Conservation (phyloP, 768 basidiomycete genomes). For the Rhizopogon vulgaris region DNA sequence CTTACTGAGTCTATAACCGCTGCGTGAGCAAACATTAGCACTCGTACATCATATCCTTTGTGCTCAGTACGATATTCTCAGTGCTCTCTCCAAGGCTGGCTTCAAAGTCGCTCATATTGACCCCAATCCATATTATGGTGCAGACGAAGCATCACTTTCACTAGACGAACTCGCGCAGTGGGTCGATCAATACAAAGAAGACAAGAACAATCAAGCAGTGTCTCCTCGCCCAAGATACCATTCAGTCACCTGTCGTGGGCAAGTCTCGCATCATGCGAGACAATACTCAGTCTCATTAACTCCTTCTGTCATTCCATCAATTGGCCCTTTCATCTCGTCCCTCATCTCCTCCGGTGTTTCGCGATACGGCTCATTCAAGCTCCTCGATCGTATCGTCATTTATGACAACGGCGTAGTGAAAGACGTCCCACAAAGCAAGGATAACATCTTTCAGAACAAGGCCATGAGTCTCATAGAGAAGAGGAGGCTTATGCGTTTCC, state of each 20-base stretch:
- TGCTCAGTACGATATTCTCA: slow-evolving; percentile 24
- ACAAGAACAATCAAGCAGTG: slow-evolving; percentile 15
- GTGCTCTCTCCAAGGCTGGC: slow-evolving; percentile 85
- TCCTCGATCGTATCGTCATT: slow-evolving; percentile 66
- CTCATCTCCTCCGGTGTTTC: slow-evolving; percentile 80
- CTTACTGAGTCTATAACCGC: slow-evolving; percentile 81
- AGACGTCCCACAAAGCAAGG: slow-evolving; percentile 84
- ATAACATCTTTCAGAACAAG: slow-evolving; percentile 86
- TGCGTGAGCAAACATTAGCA: slow-evolving; percentile 56
- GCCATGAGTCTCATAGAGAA: slow-evolving; percentile 77
- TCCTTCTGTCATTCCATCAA: slow-evolving; percentile 74
- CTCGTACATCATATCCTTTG: slow-evolving; percentile 1
- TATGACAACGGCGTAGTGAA: slow-evolving; percentile 45
- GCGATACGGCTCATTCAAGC: slow-evolving; percentile 85
- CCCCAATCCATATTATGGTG: slow-evolving; percentile 79
- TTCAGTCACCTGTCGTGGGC: slow-evolving; percentile 35
- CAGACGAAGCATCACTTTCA: slow-evolving; percentile 72
- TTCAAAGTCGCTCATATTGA: slow-evolving; percentile 88
- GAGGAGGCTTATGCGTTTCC: slow-evolving; percentile 85
- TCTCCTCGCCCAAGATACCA: slow-evolving; percentile 26
- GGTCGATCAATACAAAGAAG: slow-evolving; percentile 38
- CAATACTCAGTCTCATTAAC: slow-evolving; percentile 84
- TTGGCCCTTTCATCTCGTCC: slow-evolving; percentile 73
- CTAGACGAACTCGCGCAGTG: slow-evolving; percentile 75
- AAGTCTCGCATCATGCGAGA: slow-evolving; percentile 50